Evolutionary conservation across 1,284 basidiomycete genomes (phyloP), one percentile per base, ranked within the genome.

Genomic region (Ceratobasidium sp.): DNA sequence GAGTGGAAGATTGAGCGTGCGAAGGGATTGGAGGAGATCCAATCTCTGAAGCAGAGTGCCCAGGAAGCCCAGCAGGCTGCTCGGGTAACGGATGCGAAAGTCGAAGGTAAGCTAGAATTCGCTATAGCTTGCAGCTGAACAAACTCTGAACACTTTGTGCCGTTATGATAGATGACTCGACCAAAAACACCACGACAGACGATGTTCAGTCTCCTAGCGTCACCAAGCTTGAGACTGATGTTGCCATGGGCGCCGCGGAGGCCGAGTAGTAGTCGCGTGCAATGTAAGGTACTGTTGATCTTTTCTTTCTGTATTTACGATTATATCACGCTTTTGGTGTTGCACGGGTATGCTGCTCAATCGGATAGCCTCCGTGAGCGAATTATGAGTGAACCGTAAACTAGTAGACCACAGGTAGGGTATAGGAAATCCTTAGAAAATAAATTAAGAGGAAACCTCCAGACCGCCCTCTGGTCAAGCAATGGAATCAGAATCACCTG

Each of bases 1-100:
- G 77, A 81, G 18, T 94, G 92, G 83, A 82, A 80, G 47, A 83
- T 82, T 38, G 91, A 93, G 77, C 87, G 90, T 47, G 77, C 81
- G 16, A 77, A 81, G 14, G 88, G 88, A 2, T 82, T 92, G 52
- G 84, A 85, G 50, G 92, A 93, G 72, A 87, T 93, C 74, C 82
- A 82, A 46, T 79, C 83, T 32, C 82, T 93, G 11, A 86, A 91
- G 26, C 84, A 85, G 77, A 87, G 85, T 59, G 91, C 90, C 35
- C 86, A 85, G 1, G 87, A 89, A 44, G 89, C 66, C 14, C 64
- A 62, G 38, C 58, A 59, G 30, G 55, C 70, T n/a, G 70, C 70
- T 30, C 49, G 44, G 14, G 47, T 18, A 14, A 32, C 47, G 32
- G 49, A 67, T 14, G 23, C 28, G 16, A 54, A 67, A 30, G 35